Conservation (phyloP, 2,329 filamentous ascomycete species). For the Teratosphaeria gauchensis region DNA sequence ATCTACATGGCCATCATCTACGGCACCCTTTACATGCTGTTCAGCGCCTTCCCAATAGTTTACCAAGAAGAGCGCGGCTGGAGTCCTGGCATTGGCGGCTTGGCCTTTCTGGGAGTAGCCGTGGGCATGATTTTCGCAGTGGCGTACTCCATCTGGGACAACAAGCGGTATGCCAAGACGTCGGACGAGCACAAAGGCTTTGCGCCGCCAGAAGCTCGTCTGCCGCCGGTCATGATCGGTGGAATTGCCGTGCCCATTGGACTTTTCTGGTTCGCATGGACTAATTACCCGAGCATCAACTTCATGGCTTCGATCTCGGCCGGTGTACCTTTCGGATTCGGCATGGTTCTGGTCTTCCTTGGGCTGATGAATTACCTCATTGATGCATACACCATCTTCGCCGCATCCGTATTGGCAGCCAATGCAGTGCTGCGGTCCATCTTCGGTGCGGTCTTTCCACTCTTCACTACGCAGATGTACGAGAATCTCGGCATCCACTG, state of each 20-base stretch:
- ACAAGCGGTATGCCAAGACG: constrained; percentile 43
- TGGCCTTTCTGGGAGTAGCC: constrained; percentile 59
- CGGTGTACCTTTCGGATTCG: constrained; percentile 46
- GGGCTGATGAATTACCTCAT: constrained; percentile 57
- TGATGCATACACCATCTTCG: constrained; percentile 63
- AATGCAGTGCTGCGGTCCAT: constrained; percentile 73
- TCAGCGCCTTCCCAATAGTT: constrained; percentile 47
- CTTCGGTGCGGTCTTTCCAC: constrained; percentile 68
- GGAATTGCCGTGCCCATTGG: constrained; percentile 53
- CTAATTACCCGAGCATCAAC: constrained; percentile 46
- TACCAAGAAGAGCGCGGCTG: constrained; percentile 53
- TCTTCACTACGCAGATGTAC: constrained; percentile 58
- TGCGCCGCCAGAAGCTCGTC: constrained; percentile 56
- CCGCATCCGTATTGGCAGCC: constrained; percentile 64
- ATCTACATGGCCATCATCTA: constrained; percentile 57
- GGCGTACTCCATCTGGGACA: constrained; percentile 42
- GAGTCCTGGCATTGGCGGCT: constrained; percentile 49
- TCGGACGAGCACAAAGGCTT: constrained; percentile 41
- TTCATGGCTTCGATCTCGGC: constrained; percentile 46
- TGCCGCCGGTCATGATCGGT: constrained; percentile 54
- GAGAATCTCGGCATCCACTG: constrained; percentile 55
- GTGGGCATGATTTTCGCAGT: constrained; percentile 56
- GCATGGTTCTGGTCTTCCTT: constrained; percentile 59
- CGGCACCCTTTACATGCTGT: constrained; percentile 41
- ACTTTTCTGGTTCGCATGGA: constrained; percentile 63